phyloP scores from a whole-genome alignment of 495 filamentous ascomycete genomes.

The Talaromyces ruber region DNA sequence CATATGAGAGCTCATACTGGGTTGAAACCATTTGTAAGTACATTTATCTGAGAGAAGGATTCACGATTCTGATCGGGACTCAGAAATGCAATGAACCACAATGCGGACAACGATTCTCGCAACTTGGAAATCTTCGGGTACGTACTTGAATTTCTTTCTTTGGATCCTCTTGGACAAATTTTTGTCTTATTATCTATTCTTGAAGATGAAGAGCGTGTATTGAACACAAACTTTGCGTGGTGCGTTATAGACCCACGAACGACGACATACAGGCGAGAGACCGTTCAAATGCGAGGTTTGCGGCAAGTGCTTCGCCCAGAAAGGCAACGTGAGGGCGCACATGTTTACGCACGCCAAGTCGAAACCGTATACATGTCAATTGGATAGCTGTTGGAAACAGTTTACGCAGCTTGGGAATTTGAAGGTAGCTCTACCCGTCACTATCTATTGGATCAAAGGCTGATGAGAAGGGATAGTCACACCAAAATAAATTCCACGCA shows the following conservation, averaged over 20 bases:
- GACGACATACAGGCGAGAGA: conserved; percentile 79
- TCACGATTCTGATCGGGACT: neutral
- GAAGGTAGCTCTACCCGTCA: conserved; percentile 48
- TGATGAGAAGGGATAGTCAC: conserved; percentile 46
- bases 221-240: conserved; percentile 4
- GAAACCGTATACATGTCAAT: conserved; percentile 72
- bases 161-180: neutral
- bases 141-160: conserved; percentile 7
- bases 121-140: conserved; percentile 84
- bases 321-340: conserved; percentile 82
- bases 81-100: conserved; percentile 66
- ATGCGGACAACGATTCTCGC: conserved; percentile 77
- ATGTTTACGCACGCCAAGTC: conserved; percentile 68
- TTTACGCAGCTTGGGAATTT: conserved; percentile 87
- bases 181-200: neutral
- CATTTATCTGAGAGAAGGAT: neutral
- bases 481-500: conserved; percentile 89
- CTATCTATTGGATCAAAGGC: neutral
- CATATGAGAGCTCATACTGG: conserved; percentile 87
- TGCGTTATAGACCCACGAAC: conserved; percentile 62
- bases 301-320: conserved; percentile 73
- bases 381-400: conserved; percentile 75
- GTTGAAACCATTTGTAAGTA: conserved; percentile 79
- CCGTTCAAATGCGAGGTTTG: conserved; percentile 80
- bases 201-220: neutral